phyloP scores from a whole-genome alignment of 73 alveolate genomes.

The Diophrys sp. region DNA sequence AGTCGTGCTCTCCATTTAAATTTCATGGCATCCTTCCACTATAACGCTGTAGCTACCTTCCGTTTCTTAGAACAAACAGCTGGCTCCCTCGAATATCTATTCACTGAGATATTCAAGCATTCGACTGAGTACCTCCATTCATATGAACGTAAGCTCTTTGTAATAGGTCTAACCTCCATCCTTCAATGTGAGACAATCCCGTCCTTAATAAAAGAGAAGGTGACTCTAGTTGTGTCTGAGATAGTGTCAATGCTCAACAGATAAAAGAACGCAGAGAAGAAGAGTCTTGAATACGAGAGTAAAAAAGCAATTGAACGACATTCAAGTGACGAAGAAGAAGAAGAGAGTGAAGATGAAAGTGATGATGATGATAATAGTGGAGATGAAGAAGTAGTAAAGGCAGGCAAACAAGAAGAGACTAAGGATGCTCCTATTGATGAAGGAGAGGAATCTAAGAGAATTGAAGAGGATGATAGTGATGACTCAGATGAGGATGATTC shows the following conservation, averaged over 20 bases:
- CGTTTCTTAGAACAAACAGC: slow-evolving; percentile 6
- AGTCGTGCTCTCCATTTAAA: slow-evolving; percentile 16
- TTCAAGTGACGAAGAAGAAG: background rate
- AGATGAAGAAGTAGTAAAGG: slow-evolving; percentile 3
- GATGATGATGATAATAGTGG: no score
- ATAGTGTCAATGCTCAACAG: slow-evolving; percentile 19
- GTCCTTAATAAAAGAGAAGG: background rate
- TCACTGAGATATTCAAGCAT: slow-evolving; percentile 1
- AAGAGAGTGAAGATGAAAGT: background rate
- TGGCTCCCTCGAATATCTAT: slow-evolving; percentile 2
- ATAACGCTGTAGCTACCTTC: slow-evolving; percentile 34
- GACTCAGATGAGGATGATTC: slow-evolving; percentile 36
- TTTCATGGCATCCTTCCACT: slow-evolving; percentile 18
- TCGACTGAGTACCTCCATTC: background rate
- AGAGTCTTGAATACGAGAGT: slow-evolving; percentile 18
- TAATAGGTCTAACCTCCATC: slow-evolving; percentile 26
- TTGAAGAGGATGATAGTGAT: slow-evolving; percentile 34
- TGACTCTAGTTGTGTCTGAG: background rate
- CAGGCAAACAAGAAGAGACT: slow-evolving; percentile 18
- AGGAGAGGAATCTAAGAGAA: slow-evolving; percentile 3
- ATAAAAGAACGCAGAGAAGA: slow-evolving; percentile 19
- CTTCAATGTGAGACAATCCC: slow-evolving; percentile 14
- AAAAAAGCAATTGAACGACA: slow-evolving; percentile 22
- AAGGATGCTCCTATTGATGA: background rate
- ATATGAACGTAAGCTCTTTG: slow-evolving; percentile 38